phyloP scores from a whole-genome alignment of 371 early-diverging fungal species.

The Rhizopus arrhizus region DNA sequence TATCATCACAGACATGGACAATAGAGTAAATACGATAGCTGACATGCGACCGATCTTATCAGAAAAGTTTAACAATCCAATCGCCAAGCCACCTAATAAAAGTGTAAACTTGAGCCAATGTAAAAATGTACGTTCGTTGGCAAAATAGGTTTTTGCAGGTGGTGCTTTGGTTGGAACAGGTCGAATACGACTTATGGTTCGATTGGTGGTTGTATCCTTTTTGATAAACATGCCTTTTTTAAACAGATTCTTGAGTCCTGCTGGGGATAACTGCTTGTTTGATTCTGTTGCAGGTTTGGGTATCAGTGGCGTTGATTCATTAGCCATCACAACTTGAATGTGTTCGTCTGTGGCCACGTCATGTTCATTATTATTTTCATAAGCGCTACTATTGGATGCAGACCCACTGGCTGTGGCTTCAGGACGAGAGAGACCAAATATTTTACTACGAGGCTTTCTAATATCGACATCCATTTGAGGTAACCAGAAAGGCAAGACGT shows the following conservation, averaged over 20 bases:
- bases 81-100: slow-evolving; percentile 67
- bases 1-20: slow-evolving; percentile 76
- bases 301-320: slow-evolving; percentile 25
- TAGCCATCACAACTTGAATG: slow-evolving; percentile 37
- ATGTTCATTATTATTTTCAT: slow-evolving; percentile 25
- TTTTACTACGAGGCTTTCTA: slow-evolving; percentile 65
- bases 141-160: slow-evolving; percentile 92
- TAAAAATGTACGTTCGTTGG: slow-evolving; percentile 96
- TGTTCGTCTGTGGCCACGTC: slow-evolving; percentile 26
- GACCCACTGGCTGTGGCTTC: slow-evolving; percentile 34
- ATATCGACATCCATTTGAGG: slow-evolving; percentile 97
- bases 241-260: slow-evolving; percentile 26
- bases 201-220: neutral
- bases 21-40: slow-evolving; percentile 66
- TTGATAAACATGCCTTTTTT: slow-evolving; percentile 19
- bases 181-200: slow-evolving; percentile 8
- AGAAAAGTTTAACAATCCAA: slow-evolving; percentile 80
- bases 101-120: slow-evolving; percentile 75
- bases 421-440: slow-evolving; percentile 49
- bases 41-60: slow-evolving; percentile 66
- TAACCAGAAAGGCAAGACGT: slow-evolving; percentile 97
- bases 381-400: slow-evolving; percentile 26
- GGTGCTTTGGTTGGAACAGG: slow-evolving; percentile 35
- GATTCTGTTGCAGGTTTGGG: neutral
- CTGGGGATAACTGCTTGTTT: slow-evolving; percentile 23